A percentile compares a stretch with the other conserved stretches of the same genome.
Evolutionary conservation across 345 rosid genomes (phyloP).

Genomic region (Tarenaya hassleriana): DNA sequence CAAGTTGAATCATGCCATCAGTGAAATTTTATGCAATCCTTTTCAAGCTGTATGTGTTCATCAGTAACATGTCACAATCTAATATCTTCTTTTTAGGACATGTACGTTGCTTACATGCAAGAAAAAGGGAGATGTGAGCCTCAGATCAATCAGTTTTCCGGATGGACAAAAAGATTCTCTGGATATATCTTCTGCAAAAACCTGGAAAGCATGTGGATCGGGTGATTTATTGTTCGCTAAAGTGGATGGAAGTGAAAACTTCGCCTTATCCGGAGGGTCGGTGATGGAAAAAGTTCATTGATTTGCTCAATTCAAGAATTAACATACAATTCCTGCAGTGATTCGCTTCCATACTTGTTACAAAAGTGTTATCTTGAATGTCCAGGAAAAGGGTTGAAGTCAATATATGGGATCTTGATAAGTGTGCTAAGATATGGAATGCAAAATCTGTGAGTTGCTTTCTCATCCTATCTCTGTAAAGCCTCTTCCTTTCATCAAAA

Average conservation of each 20-base stretch:
- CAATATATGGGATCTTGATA: slow-evolving; percentile 79
- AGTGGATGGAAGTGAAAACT: slow-evolving; percentile 64
- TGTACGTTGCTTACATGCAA: slow-evolving; percentile 73
- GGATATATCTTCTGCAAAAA: slow-evolving; percentile 24
- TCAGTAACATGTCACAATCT: background rate
- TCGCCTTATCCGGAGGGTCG: slow-evolving; percentile 90
- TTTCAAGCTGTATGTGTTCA: background rate
- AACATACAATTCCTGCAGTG: too few relatives aligned
- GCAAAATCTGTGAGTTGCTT: slow-evolving; percentile 66
- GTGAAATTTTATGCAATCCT: background rate
- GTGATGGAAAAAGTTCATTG: slow-evolving; percentile 27
- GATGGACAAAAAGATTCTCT: slow-evolving; percentile 30
- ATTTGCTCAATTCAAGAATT: background rate
- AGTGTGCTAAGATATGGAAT: slow-evolving; percentile 55
- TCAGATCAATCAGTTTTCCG: slow-evolving; percentile 36
- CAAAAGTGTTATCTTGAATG: slow-evolving; percentile 21
- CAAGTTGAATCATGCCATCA: too few relatives aligned
- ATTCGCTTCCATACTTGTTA: too few relatives aligned
- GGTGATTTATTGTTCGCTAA: slow-evolving; percentile 53
- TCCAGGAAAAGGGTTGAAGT: slow-evolving; percentile 79
- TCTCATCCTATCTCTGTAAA: too few relatives aligned
- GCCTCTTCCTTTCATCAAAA: too few relatives aligned
- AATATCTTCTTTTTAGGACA: slow-evolving; percentile 36
- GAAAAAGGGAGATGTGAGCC: slow-evolving; percentile 60
- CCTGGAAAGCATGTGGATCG: slow-evolving; percentile 67